Evolutionary conservation across 2,329 filamentous ascomycete genomes (phyloP).

Genomic region (Alternaria sp.): DNA sequence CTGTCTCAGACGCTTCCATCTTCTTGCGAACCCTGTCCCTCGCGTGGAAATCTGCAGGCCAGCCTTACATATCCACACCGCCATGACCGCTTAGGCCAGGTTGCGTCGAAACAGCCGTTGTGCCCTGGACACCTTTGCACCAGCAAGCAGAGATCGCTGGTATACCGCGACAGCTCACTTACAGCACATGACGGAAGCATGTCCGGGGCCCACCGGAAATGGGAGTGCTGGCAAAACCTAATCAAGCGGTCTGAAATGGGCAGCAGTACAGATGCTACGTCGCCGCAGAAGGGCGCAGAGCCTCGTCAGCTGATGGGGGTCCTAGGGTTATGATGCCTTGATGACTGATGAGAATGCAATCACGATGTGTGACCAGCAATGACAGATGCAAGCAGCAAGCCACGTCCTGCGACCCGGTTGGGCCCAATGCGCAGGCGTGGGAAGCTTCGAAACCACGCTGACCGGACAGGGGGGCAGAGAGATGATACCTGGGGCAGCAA

Average conservation of each 20-base stretch:
- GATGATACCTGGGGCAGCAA: constrained; percentile 39
- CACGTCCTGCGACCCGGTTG: constrained; percentile 31
- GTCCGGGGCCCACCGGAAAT: constrained; percentile 25
- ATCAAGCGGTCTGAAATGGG: constrained; percentile 13
- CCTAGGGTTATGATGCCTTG: constrained; percentile 17
- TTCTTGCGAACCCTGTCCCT: constrained; percentile 37
- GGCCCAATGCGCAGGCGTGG: constrained; percentile 27
- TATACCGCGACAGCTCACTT: constrained; percentile 33
- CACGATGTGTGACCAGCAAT: constrained; percentile 19
- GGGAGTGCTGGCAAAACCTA: constrained; percentile 8
- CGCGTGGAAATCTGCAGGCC: constrained; percentile 47
- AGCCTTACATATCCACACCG: constrained; percentile 47
- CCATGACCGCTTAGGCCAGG: constrained; percentile 24
- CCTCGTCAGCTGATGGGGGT: constrained; percentile 38
- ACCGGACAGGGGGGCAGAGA: constrained; percentile 23
- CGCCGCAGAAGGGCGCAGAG: constrained; percentile 29
- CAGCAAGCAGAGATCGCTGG: constrained; percentile 21
- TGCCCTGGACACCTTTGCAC: constrained; percentile 36
- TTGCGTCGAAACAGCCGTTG: constrained; percentile 43
- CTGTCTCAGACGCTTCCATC: constrained; percentile 41
- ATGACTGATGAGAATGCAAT: constrained; percentile 26
- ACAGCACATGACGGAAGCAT: constrained; percentile 38
- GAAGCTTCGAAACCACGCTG: constrained; percentile 31
- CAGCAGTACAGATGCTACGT: constrained; percentile 26
- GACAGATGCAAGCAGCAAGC: constrained; percentile 16